Evolutionary conservation across 352 stramenopile species (phyloP).

Genomic region (Phytophthora crassamura): DNA sequence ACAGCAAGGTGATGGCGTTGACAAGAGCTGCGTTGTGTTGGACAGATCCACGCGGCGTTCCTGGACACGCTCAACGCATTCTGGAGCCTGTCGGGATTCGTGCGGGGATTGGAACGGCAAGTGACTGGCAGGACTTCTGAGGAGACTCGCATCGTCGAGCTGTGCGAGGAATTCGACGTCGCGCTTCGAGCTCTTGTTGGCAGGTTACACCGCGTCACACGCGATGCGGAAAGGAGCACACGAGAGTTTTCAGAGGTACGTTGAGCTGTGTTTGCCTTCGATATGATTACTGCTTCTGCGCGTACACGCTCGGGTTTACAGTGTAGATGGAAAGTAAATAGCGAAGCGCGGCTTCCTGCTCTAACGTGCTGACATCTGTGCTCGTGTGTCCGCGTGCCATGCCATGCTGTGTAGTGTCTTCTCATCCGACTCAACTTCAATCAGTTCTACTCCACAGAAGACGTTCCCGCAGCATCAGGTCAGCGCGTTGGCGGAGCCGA

Average conservation of each 20-base stretch:
- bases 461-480: slow-evolving; percentile 8
- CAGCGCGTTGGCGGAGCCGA: slow-evolving; percentile 11
- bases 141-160: slow-evolving; percentile 17
- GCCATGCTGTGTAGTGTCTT: slow-evolving; percentile 48
- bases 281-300: slow-evolving; percentile 11
- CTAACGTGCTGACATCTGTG: slow-evolving; percentile 36
- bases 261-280: slow-evolving; percentile 5
- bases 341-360: slow-evolving; percentile 14
- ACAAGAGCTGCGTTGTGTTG: background rate
- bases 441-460: slow-evolving; percentile 40
- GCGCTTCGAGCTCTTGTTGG: slow-evolving; percentile 30
- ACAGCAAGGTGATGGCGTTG: background rate
- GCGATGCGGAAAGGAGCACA: slow-evolving; percentile 34
- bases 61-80: slow-evolving; percentile 22
- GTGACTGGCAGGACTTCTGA: slow-evolving; percentile 23
- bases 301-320: slow-evolving; percentile 17
- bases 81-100: slow-evolving; percentile 45
- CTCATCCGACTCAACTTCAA: slow-evolving; percentile 72
- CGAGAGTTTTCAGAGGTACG: slow-evolving; percentile 57
- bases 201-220: slow-evolving; percentile 32
- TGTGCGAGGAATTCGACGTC: slow-evolving; percentile 37
- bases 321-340: slow-evolving; percentile 28
- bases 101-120: slow-evolving; percentile 38
- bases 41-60: slow-evolving; percentile 46
- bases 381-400: slow-evolving; percentile 16